Base-by-base conservation (phyloP, 2,329 filamentous ascomycete species). In the Cyanodermella asteris region DNA sequence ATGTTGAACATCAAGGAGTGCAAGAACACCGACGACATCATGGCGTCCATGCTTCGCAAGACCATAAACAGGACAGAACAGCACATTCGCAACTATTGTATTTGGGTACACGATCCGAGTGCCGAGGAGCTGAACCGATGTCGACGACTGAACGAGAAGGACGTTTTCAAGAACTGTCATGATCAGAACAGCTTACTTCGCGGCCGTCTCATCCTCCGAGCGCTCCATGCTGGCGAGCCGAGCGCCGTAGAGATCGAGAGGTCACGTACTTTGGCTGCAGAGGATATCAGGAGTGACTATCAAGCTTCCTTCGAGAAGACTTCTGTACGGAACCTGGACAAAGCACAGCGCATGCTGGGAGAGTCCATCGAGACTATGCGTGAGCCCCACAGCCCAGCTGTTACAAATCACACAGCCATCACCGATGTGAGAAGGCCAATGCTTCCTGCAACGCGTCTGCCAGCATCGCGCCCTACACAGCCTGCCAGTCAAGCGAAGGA, bases 61-160 rank as follows among this genome's bases (percentile, higher is more conserved):
- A 94, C 94, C 46, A 77, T 91, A 34, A 70, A 72, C 20, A 61
- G 91, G 16, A 76, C 81, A 13, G 81, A 91, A 42, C 77, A 84
- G 33, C 81, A 93, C 40, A 76, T 87, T 44, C 69, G 81, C 39
- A 91, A 90, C 42, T 94, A 91, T 51, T 93, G 82, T 54, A 94
- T 97, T 53, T 94, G 87, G 58, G 73, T 91, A 1, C 59, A 94
- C 30, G 72, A 78, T 36, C 84, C 82, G 25, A 56, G 80, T 19
- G 80, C 93, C 23, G 72, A 82, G 2, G 73, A 87, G 36, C 73
- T 80, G 16, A 64, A 62, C 24, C 70, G 81, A 41, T 90, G 78
- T 45, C 71, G 81, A 31, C 70, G 77, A 24, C 59, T 94, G 19
- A 72, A 72, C 17, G 87, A 97, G 40, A 72, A 69, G 4, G 87